phyloP scores from a whole-genome alignment of 768 basidiomycete genomes.

The Lactarius sp. region DNA sequence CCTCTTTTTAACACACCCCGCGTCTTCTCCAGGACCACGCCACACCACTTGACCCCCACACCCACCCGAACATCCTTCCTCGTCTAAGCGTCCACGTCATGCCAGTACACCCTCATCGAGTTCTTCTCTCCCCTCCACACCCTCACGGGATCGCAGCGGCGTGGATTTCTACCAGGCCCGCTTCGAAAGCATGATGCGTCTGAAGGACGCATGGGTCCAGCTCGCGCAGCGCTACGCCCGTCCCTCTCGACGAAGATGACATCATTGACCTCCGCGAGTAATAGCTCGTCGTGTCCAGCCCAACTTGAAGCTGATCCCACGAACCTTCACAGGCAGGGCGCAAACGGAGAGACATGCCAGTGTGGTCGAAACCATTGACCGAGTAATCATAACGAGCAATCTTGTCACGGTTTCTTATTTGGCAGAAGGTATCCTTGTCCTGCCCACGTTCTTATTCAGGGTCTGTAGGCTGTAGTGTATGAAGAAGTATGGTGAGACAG shows the following conservation, averaged over 20 bases:
- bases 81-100: slow-evolving; percentile 47
- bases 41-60: slow-evolving; percentile 29
- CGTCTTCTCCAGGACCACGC: slow-evolving; percentile 43
- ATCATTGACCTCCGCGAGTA: slow-evolving; percentile 55
- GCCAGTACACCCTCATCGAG: slow-evolving; percentile 40
- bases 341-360: no score
- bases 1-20: slow-evolving; percentile 47
- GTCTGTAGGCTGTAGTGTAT: no score
- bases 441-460: no score
- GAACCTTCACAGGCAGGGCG: no score
- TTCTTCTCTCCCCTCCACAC: slow-evolving; percentile 28
- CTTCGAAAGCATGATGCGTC: slow-evolving; percentile 50
- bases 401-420: no score
- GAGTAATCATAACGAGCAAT: no score
- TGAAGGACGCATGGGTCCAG: slow-evolving; percentile 60
- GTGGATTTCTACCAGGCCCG: slow-evolving; percentile 51
- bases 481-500: no score
- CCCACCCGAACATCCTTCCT: slow-evolving; percentile 32
- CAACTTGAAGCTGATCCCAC: no score
- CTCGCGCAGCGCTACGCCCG: slow-evolving; percentile 65
- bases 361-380: no score
- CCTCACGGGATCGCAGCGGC: slow-evolving; percentile 24
- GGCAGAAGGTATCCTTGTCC: no score
- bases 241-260: slow-evolving; percentile 69
- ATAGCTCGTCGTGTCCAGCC: no score